phyloP scores from a whole-genome alignment of 352 stramenopile species.

The Phytopythium kandeliae region DNA sequence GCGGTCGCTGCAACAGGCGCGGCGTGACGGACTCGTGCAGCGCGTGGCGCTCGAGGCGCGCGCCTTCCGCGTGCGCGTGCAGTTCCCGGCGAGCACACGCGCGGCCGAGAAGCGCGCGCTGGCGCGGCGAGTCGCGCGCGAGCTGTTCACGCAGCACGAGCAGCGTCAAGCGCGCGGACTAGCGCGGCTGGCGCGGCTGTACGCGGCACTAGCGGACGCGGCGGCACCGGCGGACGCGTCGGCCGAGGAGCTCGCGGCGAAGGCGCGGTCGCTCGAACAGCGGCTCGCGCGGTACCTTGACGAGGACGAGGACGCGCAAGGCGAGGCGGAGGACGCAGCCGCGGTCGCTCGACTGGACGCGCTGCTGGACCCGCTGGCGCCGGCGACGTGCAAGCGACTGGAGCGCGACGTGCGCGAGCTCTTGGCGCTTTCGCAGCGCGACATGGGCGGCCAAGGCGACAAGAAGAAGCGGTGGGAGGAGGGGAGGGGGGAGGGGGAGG shows the following conservation, averaged over 20 bases:
- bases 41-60: slow-evolving; percentile 44
- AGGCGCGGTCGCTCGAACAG: slow-evolving; percentile 32
- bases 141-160: slow-evolving; percentile 58
- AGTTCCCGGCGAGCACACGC: slow-evolving; percentile 12
- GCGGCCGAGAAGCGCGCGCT: slow-evolving; percentile 5
- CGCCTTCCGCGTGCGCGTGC: slow-evolving; percentile 48
- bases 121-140: slow-evolving; percentile 13
- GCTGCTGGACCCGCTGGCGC: slow-evolving; percentile 42
- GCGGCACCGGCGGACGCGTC: too few species aligned
- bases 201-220: slow-evolving; percentile 37
- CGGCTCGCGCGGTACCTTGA: slow-evolving; percentile 67
- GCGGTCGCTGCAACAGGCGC: slow-evolving; percentile 42
- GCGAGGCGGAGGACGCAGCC: slow-evolving; percentile 4
- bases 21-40: slow-evolving; percentile 49
- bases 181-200: slow-evolving; percentile 45
- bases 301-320: slow-evolving; percentile 36
- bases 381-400: slow-evolving; percentile 42
- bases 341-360: slow-evolving; percentile 26
- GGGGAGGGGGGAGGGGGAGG: too few species aligned
- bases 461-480: slow-evolving; percentile 7
- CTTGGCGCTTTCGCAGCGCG: slow-evolving; percentile 16
- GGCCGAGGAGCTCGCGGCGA: slow-evolving; percentile 13
- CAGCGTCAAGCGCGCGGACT: slow-evolving; percentile 56
- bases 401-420: slow-evolving; percentile 45
- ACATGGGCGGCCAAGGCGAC: slow-evolving; percentile 14